Evolutionary conservation across 2,329 filamentous ascomycete species (phyloP), one percentile per base, ranked within the genome.

Genomic region (Monosporascus sp.): DNA sequence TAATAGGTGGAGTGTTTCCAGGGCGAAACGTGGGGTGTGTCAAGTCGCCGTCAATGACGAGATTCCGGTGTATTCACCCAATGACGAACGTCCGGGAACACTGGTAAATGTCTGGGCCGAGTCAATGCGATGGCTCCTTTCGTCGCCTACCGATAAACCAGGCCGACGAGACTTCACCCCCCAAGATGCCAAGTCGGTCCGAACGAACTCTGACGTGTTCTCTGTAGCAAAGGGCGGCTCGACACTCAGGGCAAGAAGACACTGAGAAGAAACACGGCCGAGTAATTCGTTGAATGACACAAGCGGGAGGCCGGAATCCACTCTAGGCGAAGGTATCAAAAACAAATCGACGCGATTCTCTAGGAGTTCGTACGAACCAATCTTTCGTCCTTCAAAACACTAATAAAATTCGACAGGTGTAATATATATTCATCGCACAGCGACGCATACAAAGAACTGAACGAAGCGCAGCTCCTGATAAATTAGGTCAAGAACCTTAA

Each of bases 21-120:
- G 17, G 52, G 58, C 60, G 61, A 66, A 66, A 63, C 60, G 45
- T 50, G 45, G 56, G 46, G 31, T 58, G 63, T 64, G 44, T 66
- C 62, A 65, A 54, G 50, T 53, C 22, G 49, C 43, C 39, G 11
- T 53, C 36, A 56, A 58, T 60, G 52, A 62, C 52, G 51, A 46
- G 41, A 53, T 54, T 43, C 35, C 44, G 50, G 51, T 43, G 49
- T 53, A 41, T 47, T 51, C 36, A 39, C 51, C 60, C 54, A 59
- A 61, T 58, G 43, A 50, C 41, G 22, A 46, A 41, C 22, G 49
- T 45, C 48, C 27, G 20, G 52, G 20, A 46, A 20, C 27, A 50
- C 54, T 39, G 50, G 49, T 38, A 49, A 50, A 44, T 44, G 41
- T 44, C 49, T 51, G 52, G 37, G 44, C 55, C 47, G 45, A 50